Percentiles rank a stretch among this genome's conserved stretches.
phyloP scores from a whole-genome alignment of 371 early-diverging fungal genomes.

The Mortierella sp. region DNA sequence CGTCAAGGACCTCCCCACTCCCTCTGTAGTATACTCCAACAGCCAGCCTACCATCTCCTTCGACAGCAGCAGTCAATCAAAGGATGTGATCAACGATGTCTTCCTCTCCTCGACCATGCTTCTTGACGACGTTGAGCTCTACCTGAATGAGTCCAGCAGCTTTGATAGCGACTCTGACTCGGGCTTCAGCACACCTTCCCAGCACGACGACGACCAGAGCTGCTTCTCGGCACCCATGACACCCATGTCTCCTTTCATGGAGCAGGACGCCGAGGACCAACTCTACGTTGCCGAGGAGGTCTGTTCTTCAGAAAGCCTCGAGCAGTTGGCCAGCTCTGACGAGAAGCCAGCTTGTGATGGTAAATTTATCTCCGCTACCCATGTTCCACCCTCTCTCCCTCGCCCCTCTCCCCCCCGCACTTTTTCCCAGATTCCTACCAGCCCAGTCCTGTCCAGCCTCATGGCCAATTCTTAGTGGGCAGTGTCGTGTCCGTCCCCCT shows the following conservation, averaged over 20 bases:
- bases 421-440: constrained; percentile 2
- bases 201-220: constrained; percentile 34
- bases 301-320: constrained; percentile 13
- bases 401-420: constrained; percentile 1
- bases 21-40: constrained; percentile 48
- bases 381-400: not conserved
- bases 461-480: no score
- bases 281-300: constrained; percentile 39
- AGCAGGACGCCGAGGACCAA: constrained; percentile 43
- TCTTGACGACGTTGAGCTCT: constrained; percentile 48
- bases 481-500: not conserved
- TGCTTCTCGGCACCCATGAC: constrained; percentile 53
- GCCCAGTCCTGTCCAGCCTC: no score
- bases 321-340: constrained; percentile 21
- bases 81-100: constrained; percentile 55
- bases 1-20: constrained; percentile 33
- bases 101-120: constrained; percentile 53
- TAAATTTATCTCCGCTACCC: constrained; percentile 12
- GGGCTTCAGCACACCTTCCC: constrained; percentile 46
- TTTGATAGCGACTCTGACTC: constrained; percentile 54
- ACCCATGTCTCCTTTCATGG: constrained; percentile 54
- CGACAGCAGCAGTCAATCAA: constrained; percentile 42
- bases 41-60: constrained; percentile 46
- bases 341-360: constrained; percentile 25
- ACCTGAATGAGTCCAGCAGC: constrained; percentile 40